A percentile compares a stretch with the other conserved stretches of the same genome.
Evolutionary conservation across 2,329 filamentous ascomycete species (phyloP).

Genomic region (Cladosporium sp.): DNA sequence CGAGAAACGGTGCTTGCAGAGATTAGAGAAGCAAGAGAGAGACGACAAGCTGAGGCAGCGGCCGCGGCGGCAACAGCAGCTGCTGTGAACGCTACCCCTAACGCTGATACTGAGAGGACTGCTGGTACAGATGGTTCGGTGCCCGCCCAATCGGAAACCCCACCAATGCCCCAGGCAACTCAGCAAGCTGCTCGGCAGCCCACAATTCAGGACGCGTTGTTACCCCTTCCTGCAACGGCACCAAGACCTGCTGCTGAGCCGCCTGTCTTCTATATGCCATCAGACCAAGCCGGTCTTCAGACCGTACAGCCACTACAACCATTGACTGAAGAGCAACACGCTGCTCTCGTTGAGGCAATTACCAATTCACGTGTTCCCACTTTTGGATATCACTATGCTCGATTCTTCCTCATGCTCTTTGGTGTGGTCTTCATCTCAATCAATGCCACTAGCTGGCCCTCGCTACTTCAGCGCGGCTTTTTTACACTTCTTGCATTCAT

Average conservation of each 20-base stretch:
- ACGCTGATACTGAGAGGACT: neutral
- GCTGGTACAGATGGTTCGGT: neutral
- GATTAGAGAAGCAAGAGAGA: slow-evolving; percentile 12
- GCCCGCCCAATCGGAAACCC: slow-evolving; percentile 11
- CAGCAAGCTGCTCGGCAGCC: slow-evolving; percentile 26
- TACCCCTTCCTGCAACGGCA: slow-evolving; percentile 56
- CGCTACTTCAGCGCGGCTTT: slow-evolving; percentile 54
- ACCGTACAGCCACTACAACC: slow-evolving; percentile 25
- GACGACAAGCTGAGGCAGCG: slow-evolving; percentile 17
- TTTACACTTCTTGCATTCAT: slow-evolving; percentile 64
- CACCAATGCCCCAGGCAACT: slow-evolving; percentile 25
- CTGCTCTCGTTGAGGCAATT: slow-evolving; percentile 41
- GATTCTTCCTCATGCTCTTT: slow-evolving; percentile 62
- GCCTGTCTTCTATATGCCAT: slow-evolving; percentile 57
- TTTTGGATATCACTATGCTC: slow-evolving; percentile 60
- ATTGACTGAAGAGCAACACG: slow-evolving; percentile 19
- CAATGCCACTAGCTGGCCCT: slow-evolving; percentile 59
- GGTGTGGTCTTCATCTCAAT: slow-evolving; percentile 59
- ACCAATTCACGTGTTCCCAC: slow-evolving; percentile 29
- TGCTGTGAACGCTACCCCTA: neutral
- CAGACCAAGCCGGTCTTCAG: slow-evolving; percentile 56
- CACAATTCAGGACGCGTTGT: slow-evolving; percentile 35
- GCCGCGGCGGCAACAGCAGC: slow-evolving; percentile 12
- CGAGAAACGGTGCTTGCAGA: slow-evolving; percentile 16
- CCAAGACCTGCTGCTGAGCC: slow-evolving; percentile 49